Conservation (phyloP, 2,329 filamentous ascomycete species). For the Juglanconis sp. region DNA sequence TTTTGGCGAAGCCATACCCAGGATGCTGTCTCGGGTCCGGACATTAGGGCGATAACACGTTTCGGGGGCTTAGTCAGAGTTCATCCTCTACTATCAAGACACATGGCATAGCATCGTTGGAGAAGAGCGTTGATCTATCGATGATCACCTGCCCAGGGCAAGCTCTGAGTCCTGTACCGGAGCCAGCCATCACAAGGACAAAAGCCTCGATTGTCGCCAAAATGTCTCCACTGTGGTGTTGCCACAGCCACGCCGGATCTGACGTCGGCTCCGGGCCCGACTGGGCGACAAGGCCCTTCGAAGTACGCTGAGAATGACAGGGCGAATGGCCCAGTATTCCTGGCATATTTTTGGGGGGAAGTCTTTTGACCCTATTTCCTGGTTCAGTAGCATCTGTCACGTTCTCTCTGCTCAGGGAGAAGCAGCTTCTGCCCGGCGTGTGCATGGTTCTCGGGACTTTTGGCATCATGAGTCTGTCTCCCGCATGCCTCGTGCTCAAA, state of each 20-base stretch:
- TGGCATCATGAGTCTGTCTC: neutral
- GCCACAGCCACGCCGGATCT: too few relatives aligned
- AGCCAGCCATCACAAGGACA: neutral
- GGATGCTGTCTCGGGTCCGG: neutral
- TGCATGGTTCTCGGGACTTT: too few relatives aligned
- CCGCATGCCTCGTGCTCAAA: neutral
- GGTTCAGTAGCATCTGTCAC: too few relatives aligned
- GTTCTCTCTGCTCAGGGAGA: too few relatives aligned
- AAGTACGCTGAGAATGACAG: too few relatives aligned
- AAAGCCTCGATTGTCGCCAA: neutral
- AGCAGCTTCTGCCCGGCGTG: too few relatives aligned
- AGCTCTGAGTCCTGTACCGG: neutral
- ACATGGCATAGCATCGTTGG: neutral
- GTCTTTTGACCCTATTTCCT: too few relatives aligned
- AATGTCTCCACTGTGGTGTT: too few relatives aligned
- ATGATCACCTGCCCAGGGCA: neutral
- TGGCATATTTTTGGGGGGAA: too few relatives aligned
- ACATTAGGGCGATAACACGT: neutral
- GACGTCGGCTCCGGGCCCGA: too few relatives aligned
- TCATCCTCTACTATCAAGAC: neutral
- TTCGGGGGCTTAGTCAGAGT: neutral
- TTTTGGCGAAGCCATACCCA: neutral
- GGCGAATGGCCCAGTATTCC: too few relatives aligned
- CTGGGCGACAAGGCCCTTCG: too few relatives aligned
- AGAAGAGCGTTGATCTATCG: neutral